Percentiles rank a stretch among this genome's conserved stretches.
Evolutionary conservation across 495 filamentous ascomycete genomes (phyloP).

Genomic region (Penicillium bialowiezense): DNA sequence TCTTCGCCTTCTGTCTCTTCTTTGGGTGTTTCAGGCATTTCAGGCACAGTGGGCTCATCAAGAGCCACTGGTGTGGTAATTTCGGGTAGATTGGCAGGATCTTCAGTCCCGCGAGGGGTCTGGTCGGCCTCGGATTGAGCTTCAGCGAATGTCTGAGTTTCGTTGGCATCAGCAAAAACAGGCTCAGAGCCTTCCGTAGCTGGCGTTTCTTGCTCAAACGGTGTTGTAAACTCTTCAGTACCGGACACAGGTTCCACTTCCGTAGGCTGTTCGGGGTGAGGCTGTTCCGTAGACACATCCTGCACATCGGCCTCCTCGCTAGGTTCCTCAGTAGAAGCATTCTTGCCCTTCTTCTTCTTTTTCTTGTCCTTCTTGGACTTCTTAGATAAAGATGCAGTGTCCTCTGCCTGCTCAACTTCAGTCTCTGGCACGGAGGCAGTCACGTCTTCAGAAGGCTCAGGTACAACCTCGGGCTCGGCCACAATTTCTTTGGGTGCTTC

Average conservation of each 20-base stretch:
- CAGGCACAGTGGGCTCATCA: not conserved
- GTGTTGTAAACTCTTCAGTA: not conserved
- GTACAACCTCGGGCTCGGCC: not conserved
- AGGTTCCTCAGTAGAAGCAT: conserved; percentile 9
- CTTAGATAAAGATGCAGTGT: conserved; percentile 23
- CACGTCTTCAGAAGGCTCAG: not conserved
- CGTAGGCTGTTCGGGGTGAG: not conserved
- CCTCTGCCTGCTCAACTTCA: conserved; percentile 7
- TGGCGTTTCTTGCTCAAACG: not conserved
- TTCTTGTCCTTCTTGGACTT: conserved; percentile 36
- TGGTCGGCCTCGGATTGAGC: not conserved
- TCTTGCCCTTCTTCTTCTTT: conserved; percentile 37
- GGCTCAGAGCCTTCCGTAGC: not conserved
- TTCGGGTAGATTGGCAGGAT: too few species aligned
- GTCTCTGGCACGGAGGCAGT: conserved; percentile 4
- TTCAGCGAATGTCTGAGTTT: not conserved
- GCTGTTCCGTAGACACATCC: conserved; percentile 1
- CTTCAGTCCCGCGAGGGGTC: not conserved
- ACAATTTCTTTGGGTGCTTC: not conserved
- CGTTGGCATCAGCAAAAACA: not conserved
- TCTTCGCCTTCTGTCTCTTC: conserved; percentile 19
- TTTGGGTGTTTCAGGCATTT: conserved; percentile 3
- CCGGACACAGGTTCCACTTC: not conserved
- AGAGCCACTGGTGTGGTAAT: not conserved
- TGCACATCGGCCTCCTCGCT: not conserved